Evolutionary conservation across 148 eudicot species (phyloP).

Genomic region (Camellia japonica): DNA sequence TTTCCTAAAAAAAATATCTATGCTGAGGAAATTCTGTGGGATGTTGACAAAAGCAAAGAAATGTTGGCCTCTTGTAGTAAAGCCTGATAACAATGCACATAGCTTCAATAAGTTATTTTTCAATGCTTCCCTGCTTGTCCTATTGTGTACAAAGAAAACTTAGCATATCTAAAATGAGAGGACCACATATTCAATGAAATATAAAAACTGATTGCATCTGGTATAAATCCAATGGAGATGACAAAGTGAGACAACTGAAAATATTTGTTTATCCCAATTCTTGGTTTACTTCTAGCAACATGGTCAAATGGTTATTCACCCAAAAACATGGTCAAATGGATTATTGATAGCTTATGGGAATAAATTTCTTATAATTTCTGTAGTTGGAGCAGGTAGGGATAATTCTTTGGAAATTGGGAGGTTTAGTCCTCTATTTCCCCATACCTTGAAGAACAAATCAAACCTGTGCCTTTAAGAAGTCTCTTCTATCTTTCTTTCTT

Average conservation of each 20-base stretch:
- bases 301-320: neutral
- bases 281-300: neutral
- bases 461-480: neutral
- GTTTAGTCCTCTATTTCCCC: neutral
- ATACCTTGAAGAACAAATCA: neutral
- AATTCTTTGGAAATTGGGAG: neutral
- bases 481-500: neutral
- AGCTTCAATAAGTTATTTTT: neutral
- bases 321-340: neutral
- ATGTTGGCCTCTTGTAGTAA: conserved; percentile 1
- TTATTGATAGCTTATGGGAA: neutral
- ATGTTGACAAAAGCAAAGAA: neutral
- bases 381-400: neutral
- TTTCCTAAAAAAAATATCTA: neutral
- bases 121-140: neutral
- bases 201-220: neutral
- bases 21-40: neutral
- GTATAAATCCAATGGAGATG: neutral
- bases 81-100: neutral
- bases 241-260: neutral
- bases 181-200: neutral
- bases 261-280: neutral
- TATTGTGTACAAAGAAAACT: neutral
- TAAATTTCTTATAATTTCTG: neutral
- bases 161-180: neutral